phyloP scores from a whole-genome alignment of 108 stramenopile species.

The Thalassiosira profunda region DNA sequence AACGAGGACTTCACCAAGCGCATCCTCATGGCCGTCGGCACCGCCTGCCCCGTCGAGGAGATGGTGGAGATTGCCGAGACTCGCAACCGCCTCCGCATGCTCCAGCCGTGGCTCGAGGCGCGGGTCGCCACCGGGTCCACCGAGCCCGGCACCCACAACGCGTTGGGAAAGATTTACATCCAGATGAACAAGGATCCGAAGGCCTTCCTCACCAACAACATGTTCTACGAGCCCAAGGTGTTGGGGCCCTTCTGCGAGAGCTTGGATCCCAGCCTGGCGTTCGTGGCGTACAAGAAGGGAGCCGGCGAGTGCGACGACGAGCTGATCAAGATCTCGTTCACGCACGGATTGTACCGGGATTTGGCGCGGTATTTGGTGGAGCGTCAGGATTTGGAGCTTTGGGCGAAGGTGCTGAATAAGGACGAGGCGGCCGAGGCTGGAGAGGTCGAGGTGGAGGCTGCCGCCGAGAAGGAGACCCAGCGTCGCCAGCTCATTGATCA shows the following conservation, averaged over 20 bases:
- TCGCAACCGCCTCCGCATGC: conserved; percentile 95
- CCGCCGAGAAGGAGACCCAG: conserved; percentile 66
- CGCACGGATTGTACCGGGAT: conserved; percentile 98
- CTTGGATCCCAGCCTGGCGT: conserved; percentile 99
- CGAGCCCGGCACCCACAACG: conserved; percentile 99
- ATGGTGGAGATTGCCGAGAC: conserved; percentile 98
- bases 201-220: conserved; percentile 98
- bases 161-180: conserved; percentile 99
- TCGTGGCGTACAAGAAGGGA: conserved; percentile 98
- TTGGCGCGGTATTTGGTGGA: conserved; percentile 99
- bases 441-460: conserved; percentile 49
- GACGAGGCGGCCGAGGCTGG: conserved; percentile 67
- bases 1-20: conserved; percentile 99
- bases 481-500: conserved; percentile 98
- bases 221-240: conserved; percentile 99
- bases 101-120: conserved; percentile 99
- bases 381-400: conserved; percentile 97
- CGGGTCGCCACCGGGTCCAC: conserved; percentile 99
- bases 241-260: conserved; percentile 99
- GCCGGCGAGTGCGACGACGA: conserved; percentile 99
- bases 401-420: conserved; percentile 95
- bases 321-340: conserved; percentile 96
- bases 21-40: conserved; percentile 98
- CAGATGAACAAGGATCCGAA: conserved; percentile 99
- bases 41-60: conserved; percentile 98